Evolutionary conservation across 306 rosid genomes (phyloP).

Genomic region (Cicer pinnatifidum): DNA sequence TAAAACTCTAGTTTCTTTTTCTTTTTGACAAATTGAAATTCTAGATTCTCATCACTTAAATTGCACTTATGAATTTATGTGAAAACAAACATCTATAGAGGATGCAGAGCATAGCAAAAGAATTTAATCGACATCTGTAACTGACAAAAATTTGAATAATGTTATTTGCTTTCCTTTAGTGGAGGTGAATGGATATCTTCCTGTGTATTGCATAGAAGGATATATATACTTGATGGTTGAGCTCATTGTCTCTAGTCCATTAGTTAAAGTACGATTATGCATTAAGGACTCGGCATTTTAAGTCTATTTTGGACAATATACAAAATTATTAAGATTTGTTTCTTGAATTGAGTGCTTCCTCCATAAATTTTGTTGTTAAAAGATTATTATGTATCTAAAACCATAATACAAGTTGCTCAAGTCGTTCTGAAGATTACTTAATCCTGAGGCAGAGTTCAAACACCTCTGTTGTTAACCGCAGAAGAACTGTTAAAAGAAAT

Average conservation of each 20-base stretch:
- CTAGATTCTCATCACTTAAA: conserved; percentile 9
- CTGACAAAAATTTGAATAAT: not conserved
- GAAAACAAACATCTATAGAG: not conserved
- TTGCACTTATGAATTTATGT: not conserved
- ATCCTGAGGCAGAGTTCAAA: not conserved
- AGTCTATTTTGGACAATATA: not conserved
- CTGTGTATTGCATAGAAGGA: not conserved
- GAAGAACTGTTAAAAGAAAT: not conserved
- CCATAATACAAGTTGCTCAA: not conserved
- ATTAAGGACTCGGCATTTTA: not conserved
- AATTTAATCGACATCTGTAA: not conserved
- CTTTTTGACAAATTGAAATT: no score
- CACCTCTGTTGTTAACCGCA: not conserved
- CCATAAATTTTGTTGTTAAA: not conserved
- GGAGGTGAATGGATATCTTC: not conserved
- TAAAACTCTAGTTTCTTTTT: not conserved
- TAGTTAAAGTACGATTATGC: not conserved
- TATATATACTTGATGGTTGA: not conserved
- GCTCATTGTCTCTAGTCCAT: not conserved
- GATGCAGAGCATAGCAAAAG: not conserved
- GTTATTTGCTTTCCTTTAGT: not conserved
- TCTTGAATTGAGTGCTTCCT: conserved; percentile 5
- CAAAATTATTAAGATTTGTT: not conserved
- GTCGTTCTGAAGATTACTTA: not conserved
- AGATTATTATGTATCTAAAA: not conserved